Conservation (phyloP, 768 basidiomycete genomes). For the Cystofilobasidium capitatum region DNA sequence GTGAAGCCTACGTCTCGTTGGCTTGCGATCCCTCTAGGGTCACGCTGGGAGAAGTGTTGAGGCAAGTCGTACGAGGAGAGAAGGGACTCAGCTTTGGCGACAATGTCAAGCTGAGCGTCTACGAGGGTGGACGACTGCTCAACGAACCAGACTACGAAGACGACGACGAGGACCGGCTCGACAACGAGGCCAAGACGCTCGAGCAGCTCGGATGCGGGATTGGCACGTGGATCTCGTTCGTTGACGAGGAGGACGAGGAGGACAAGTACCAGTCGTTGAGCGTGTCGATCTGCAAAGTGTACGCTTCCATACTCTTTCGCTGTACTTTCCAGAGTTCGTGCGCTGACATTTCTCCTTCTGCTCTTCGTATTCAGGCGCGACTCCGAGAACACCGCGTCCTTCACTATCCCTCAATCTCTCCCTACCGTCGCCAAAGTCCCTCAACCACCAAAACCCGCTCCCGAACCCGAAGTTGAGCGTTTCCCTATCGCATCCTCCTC, state of each 20-base stretch:
- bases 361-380: background rate
- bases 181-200: constrained; percentile 70
- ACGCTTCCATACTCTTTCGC: constrained; percentile 24
- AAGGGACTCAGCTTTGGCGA: constrained; percentile 34
- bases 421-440: background rate
- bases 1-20: constrained; percentile 69
- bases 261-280: constrained; percentile 62
- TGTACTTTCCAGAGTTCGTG: too few relatives aligned
- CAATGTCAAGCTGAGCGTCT: constrained; percentile 58
- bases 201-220: constrained; percentile 67
- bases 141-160: constrained; percentile 87
- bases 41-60: constrained; percentile 62
- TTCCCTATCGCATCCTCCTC: background rate
- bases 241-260: constrained; percentile 88
- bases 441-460: background rate
- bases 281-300: constrained; percentile 55
- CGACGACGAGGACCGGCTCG: constrained; percentile 18
- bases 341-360: background rate
- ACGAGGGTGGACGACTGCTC: constrained; percentile 74
- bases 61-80: constrained; percentile 49
- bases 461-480: background rate
- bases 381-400: background rate
- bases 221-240: constrained; percentile 79
- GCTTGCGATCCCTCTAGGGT: constrained; percentile 62
- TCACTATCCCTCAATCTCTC: background rate